Evolutionary conservation across 306 rosid genomes (phyloP), one percentile per base, ranked within the genome.

Genomic region (Medicago arabica): DNA sequence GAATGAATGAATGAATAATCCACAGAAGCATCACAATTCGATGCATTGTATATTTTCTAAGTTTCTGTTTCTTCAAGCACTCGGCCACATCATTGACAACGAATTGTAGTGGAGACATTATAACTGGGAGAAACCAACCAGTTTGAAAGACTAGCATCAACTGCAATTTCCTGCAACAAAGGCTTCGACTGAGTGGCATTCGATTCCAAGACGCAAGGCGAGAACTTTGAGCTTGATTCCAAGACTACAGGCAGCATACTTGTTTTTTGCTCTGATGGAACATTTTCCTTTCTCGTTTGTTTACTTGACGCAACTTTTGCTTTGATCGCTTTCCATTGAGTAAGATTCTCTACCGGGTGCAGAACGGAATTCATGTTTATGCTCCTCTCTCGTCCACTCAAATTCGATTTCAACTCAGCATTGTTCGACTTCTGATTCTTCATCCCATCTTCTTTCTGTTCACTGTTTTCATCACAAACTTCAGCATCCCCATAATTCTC

Each of bases 321-420:
- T 77, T 95, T 95, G 64, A 90, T 93, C 75, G 90, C 88, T 80
- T 90, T 92, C 99, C 98, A 94, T 72, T 95, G 93, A 66, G 74
- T 80, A 46, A 95, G 84, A 78, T 95, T 92, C 79, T 92, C 97
- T 18, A 95, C 83, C 25, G 99, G 97, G 51, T 49, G 81, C 64
- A 95, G 84, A 34, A 95, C 97, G 68, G 92, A 86, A 83, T 84
- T 87, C 41, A 74, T 75, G 69, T 17, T 31, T 18, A 51, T 79
- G 76, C 81, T 82, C 61, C 80, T 74, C 14, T 72, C 75, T 46
- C 75, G 36, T 76, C 75, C 85, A 71, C 60, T 54, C 9, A 21
- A 75, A 62, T 19, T 88, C 76, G 88, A 80, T 68, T 86, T 89
- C 90, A 88, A 55, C 38, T 87, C 87, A 65, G 70, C 83, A 59